Percentiles rank a stretch among this genome's conserved stretches.
phyloP scores from a whole-genome alignment of 2,329 filamentous ascomycete species.

The Amesomyces nigricolor region DNA sequence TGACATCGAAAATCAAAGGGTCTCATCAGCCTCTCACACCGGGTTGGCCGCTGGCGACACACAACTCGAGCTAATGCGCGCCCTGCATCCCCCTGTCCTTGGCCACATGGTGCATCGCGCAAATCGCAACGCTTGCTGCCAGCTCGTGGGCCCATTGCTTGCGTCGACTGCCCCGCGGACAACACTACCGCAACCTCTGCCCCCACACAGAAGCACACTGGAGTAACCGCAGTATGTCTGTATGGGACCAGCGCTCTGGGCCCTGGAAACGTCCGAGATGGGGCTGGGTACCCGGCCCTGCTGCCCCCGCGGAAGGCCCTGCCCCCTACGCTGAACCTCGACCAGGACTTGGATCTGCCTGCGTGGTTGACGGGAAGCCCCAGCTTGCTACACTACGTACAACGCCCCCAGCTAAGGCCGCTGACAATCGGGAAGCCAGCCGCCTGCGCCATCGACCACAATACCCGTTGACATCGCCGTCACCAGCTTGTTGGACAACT shows the following conservation, averaged over 20 bases:
- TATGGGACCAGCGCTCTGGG: slow-evolving; percentile 5
- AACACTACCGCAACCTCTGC: slow-evolving; percentile 8
- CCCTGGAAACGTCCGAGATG: neutral
- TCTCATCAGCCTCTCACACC: slow-evolving; percentile 3
- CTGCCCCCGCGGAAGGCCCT: slow-evolving; percentile 2
- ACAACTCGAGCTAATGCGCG: slow-evolving; percentile 6
- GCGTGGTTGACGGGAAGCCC: neutral
- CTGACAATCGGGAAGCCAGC: slow-evolving; percentile 7
- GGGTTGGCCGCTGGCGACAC: slow-evolving; percentile 1
- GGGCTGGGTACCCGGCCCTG: neutral
- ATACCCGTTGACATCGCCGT: slow-evolving; percentile 1
- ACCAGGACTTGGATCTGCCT: neutral
- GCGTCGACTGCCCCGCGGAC: slow-evolving; percentile 17
- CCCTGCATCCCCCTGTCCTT: slow-evolving; percentile 11
- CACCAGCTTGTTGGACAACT: neutral
- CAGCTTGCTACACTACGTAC: slow-evolving; percentile 1
- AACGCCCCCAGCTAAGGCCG: slow-evolving; percentile 2
- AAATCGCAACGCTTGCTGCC: slow-evolving; percentile 19
- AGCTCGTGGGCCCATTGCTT: slow-evolving; percentile 22
- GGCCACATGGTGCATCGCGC: slow-evolving; percentile 21
- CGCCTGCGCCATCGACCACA: slow-evolving; percentile 14
- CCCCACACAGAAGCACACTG: slow-evolving; percentile 6
- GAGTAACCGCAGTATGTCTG: neutral
- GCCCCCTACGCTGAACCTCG: neutral
- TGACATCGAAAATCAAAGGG: neutral